Base-by-base conservation (phyloP, 1,284 basidiomycete species). In the Ceratobasidium sp. region DNA sequence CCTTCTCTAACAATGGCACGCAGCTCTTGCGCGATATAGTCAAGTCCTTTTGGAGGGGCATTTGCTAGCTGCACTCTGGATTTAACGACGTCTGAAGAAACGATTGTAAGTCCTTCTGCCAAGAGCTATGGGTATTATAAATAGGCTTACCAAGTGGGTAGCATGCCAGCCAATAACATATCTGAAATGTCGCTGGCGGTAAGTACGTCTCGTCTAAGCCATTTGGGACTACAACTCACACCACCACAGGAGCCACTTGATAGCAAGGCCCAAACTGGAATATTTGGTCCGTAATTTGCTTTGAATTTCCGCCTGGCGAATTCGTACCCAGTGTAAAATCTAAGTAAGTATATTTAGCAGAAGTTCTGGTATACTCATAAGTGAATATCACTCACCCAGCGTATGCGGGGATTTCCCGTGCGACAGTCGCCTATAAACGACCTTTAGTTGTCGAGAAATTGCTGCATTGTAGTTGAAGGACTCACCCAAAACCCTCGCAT, bases 401-500 rank as follows among this genome's bases (percentile, higher is more conserved):
- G 79, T 98, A 98, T 7, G 95, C 96, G 2, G 96, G 96, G 54
- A 98, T 95, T 81, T 98, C 97, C 77, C 96, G 86, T 0, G 90
- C 87, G 32, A 98, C 89, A 0, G 97, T 98, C n/a, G 96, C 87
- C 94, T 95, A 77, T 9, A 47, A 28, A 57, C 41, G 73, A 52
- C 28, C n/a, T 46, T 54, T n/a, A 23, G 57, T 43, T 3, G 11
- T 5, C n/a, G 13, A 3, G 13, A 52, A 67, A 44, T 30, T 23
- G 16, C 18, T 1, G 30, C 46, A 44, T 21, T 73, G 67, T 47
- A 23, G 66, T 28, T 21, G 38, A 30, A 18, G 46, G 18, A 32
- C 87, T 62, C 75, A 94, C 94, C 95, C 96, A 98, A 80, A 96
- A 98, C 0, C 97, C 97, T 41, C 97, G 85, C 96, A 98, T 98